Evolutionary conservation across 768 basidiomycete species (phyloP), one percentile per base, ranked within the genome.

Genomic region (Fomitopsis serialis): DNA sequence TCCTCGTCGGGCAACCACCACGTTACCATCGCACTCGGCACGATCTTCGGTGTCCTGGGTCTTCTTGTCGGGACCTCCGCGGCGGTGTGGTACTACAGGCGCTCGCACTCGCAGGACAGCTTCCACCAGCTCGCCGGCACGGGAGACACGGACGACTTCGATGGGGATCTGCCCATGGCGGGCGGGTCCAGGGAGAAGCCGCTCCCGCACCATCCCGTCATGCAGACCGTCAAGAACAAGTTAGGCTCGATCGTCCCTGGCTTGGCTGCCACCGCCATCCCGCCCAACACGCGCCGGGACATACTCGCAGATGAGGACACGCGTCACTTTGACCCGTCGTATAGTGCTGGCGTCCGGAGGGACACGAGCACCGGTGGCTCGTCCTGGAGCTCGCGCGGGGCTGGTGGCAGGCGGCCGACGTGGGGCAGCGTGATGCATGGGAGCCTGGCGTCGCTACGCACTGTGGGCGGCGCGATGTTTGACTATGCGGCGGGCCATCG

Each of bases 281-380:
- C 54, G 3, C 45, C 23, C 3, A 35, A 40, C 60, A 45, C 58
- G 17, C 75, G 88, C 27, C 75, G 78, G 27, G 87, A 91, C 63
- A 89, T 91, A 79, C 77, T 90, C 32, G 86, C 81, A 3, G 87
- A 92, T 51, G 89, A 90, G 66, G 89, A 90, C 60, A 73, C 76
- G 2, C 72, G 75, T 9, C 76, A 80, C 15, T 81, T 86, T 48
- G 60, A 55, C 35, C 49, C 53, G 44, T 57, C 60, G n/a, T 42
- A 55, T 2, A 65, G 59, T 66, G 54, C 48, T 27, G 47, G 24
- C 40, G 54, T 65, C 2, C 57, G 61, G 25, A 53, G 63, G 17
- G 62, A 66, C 9, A 58, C 59, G 15, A 69, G 68, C 52, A 46
- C 59, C 21, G 58, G 60, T 0, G 47, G 45, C 12, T 55, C 58